These are phyloP conservation scores for Avena insularis DNA, from an alignment of 176 grass and related monocot genomes.

Conservation along the genomic window DNA sequence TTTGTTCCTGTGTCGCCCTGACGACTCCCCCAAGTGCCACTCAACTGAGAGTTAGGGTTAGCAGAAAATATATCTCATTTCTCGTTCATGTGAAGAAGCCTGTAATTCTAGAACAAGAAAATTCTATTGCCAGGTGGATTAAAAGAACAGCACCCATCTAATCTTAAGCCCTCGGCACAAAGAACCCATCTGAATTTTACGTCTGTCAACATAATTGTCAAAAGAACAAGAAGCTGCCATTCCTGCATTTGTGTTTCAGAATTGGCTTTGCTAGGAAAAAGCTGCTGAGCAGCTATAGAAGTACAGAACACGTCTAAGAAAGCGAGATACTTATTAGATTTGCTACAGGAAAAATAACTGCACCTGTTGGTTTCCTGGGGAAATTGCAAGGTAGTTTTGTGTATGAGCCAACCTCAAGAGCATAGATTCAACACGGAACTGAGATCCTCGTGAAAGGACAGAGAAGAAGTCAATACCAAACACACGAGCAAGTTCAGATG, in stretches of 20 bases:
- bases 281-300: slow-evolving; percentile 14
- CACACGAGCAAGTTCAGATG: slow-evolving; percentile 96
- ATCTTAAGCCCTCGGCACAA: background rate
- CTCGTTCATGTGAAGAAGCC: slow-evolving; percentile 9
- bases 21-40: background rate
- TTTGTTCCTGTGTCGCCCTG: background rate
- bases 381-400: slow-evolving; percentile 98
- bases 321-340: background rate
- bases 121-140: background rate
- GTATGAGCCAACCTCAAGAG: slow-evolving; percentile 94
- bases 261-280: slow-evolving; percentile 25
- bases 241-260: slow-evolving; percentile 11
- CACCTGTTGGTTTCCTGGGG: slow-evolving; percentile 90
- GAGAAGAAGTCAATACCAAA: slow-evolving; percentile 99
- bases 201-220: background rate
- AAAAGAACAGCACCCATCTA: slow-evolving; percentile 11
- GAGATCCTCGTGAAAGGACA: slow-evolving; percentile 94
- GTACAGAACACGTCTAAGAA: slow-evolving; percentile 17
- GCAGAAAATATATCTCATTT: slow-evolving; percentile 25
- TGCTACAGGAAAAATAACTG: slow-evolving; percentile 12
- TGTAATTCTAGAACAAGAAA: slow-evolving; percentile 25
- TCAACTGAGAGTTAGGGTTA: slow-evolving; percentile 3
- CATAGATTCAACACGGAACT: slow-evolving; percentile 98
- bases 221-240: slow-evolving; percentile 6
- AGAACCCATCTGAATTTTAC: background rate